Conservation (phyloP, 1,284 basidiomycete species). For the Melampsora larici-populina region DNA sequence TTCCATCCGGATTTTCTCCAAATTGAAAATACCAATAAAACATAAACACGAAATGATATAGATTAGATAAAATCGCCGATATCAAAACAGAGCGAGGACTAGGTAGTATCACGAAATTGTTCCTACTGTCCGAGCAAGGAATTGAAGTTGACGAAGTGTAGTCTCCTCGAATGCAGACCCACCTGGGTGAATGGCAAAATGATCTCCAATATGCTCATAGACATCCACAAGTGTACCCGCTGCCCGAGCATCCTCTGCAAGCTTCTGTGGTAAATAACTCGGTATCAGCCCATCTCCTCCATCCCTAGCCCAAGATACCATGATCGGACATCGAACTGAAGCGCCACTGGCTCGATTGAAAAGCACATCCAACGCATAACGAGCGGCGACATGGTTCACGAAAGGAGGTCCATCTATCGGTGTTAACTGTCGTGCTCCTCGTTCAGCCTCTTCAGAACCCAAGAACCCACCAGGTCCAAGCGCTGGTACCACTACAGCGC, state of each 20-base stretch:
- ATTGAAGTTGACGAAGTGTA: constrained; percentile 13
- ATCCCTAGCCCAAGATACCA: constrained; percentile 19
- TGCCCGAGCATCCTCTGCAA: constrained; percentile 20
- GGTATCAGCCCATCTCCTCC: constrained; percentile 19
- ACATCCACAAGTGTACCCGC: constrained; percentile 1
- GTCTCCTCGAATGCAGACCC: constrained; percentile 10
- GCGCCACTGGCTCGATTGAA: constrained; percentile 14
- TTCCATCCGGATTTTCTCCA: no score
- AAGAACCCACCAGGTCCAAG: constrained; percentile 16
- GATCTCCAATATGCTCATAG: constrained; percentile 22
- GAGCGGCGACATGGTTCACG: constrained; percentile 26
- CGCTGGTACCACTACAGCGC: constrained; percentile 8
- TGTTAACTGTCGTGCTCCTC: constrained; percentile 12
- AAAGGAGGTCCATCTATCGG: constrained; percentile 3
- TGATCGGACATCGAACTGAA: constrained; percentile 15
- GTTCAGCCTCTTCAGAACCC: constrained; percentile 18
- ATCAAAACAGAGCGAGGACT: no score
- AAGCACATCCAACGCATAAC: constrained; percentile 25
- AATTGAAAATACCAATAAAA: no score
- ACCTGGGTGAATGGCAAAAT: constrained; percentile 15
- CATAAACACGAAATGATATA: no score
- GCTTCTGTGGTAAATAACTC: constrained; percentile 11
- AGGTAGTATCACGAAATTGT: no score
- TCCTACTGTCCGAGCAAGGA: constrained; percentile 3
- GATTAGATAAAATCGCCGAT: no score